Percentiles rank a stretch among this genome's conserved stretches.
Conservation (phyloP, 805 yeast genomes). For the Jamesozyma hellenica region DNA sequence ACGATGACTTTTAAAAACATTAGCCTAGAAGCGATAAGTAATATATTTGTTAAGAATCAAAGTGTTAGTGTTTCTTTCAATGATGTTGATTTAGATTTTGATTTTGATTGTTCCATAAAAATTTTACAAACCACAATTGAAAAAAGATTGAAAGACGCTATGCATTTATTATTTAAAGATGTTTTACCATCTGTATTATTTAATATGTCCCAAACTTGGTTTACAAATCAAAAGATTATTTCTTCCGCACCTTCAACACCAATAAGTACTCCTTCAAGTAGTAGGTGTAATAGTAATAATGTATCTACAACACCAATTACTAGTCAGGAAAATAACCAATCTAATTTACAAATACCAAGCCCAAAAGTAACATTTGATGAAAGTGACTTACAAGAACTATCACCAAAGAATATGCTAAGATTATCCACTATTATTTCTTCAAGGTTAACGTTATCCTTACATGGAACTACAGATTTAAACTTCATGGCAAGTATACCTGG, state of each 20-base stretch:
- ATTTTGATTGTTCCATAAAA: constrained; percentile 30
- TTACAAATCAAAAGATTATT: constrained; percentile 8
- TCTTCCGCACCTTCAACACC: constrained; percentile 1
- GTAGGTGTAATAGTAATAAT: not conserved
- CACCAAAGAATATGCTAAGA: constrained; percentile 57
- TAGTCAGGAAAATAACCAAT: not conserved
- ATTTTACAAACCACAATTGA: constrained; percentile 28
- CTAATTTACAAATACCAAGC: not conserved
- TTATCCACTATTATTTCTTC: constrained; percentile 60
- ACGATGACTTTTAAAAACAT: constrained; percentile 28
- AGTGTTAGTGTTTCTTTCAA: constrained; percentile 30
- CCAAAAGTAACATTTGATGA: constrained; percentile 20
- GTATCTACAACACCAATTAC: not conserved
- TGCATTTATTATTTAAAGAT: constrained; percentile 28
- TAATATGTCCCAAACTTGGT: constrained; percentile 28
- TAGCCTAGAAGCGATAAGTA: constrained; percentile 28
- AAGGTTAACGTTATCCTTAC: constrained; percentile 70
- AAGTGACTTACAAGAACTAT: constrained; percentile 34
- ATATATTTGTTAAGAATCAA: constrained; percentile 25
- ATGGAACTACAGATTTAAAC: constrained; percentile 38
- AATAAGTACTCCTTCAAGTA: not conserved
- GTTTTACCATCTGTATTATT: constrained; percentile 28
- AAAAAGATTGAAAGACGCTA: constrained; percentile 26
- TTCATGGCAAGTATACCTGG: constrained; percentile 31
- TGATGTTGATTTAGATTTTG: constrained; percentile 29